Conservation (phyloP, 2,329 filamentous ascomycete genomes). For the Cladophialophora yegresii region DNA sequence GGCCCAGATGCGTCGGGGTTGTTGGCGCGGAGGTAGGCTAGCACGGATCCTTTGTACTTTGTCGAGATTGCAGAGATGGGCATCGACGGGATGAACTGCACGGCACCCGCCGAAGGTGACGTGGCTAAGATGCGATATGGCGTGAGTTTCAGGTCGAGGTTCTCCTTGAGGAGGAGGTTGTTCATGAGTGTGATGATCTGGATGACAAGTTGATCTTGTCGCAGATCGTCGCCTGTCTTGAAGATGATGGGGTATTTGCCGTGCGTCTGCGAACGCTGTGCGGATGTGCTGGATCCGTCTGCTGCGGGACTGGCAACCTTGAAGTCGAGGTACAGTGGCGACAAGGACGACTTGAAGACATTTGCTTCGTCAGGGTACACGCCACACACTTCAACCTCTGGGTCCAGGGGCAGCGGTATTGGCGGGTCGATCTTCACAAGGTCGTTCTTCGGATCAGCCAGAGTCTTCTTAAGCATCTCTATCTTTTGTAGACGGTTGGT, state of each 20-base stretch:
- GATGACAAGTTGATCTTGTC: constrained; percentile 95
- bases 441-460: constrained; percentile 89
- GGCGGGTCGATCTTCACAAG: constrained; percentile 80
- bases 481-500: constrained; percentile 78
- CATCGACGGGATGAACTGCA: constrained; percentile 88
- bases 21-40: constrained; percentile 83
- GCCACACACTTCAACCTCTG: constrained; percentile 74
- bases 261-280: constrained; percentile 47
- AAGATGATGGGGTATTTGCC: constrained; percentile 89
- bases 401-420: constrained; percentile 84
- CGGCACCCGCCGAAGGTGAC: constrained; percentile 81
- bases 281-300: constrained; percentile 13
- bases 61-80: constrained; percentile 79
- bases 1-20: constrained; percentile 83
- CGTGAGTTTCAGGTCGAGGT: constrained; percentile 89
- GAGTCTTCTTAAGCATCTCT: constrained; percentile 78
- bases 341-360: constrained; percentile 94
- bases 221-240: constrained; percentile 93
- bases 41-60: constrained; percentile 75
- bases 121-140: constrained; percentile 97
- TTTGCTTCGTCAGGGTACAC: constrained; percentile 80
- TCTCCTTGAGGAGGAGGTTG: constrained; percentile 89
- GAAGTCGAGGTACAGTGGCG: constrained; percentile 88
- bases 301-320: constrained; percentile 64
- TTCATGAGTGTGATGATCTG: constrained; percentile 99